Evolutionary conservation across 192 early-diverging fungal genomes (phyloP), one percentile per base, ranked within the genome.

Genomic region (Gamsiella multidivaricata): DNA sequence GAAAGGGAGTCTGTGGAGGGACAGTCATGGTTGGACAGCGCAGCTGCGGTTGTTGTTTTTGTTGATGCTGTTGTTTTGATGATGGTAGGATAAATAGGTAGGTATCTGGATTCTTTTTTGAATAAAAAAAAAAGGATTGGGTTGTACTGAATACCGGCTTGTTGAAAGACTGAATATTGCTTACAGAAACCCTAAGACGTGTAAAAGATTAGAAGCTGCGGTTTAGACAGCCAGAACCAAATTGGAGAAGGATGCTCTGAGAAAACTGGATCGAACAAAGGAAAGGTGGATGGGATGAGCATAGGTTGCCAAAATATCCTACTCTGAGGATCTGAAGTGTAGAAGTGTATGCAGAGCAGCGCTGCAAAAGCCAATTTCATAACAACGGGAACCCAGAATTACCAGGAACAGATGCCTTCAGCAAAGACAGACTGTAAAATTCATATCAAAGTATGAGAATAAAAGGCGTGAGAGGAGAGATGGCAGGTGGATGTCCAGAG

Each of bases 1-100:
- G 71, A 60, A 75, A 61, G 14, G 71, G 39, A 17, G 29, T 52
- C 14, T 64, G 61, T 28, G 57, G 62, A n/a, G 50, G 63, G 5
- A 53, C 31, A 12, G 56, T 64, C 71, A 75, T 66, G 32, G 34
- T 33, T 46, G 20, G 28, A 17, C 17, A 25, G 31, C 1, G 53
- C 10, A 15, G 42, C 4, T 22, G 42, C 2, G 1, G 15, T n/a
- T 11, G 37, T 26, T 25, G 41, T 25, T 26, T 7, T 45, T 41
- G 58, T 42, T 3, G 34, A 29, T 12, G 29, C 6, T 20, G 54
- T 9, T 5, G 33, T 34, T 3, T 37, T 5, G 33, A 33, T 57
- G 22, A 34, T 10, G 18, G 18, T 32, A n/a, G 4, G 39, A 20
- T 28, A 3, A 23, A 42, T 26, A 42, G 23, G 26, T 22, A 20